Evolutionary conservation across 805 yeast genomes (phyloP).

Genomic region (Metschnikowia colocasiae): DNA sequence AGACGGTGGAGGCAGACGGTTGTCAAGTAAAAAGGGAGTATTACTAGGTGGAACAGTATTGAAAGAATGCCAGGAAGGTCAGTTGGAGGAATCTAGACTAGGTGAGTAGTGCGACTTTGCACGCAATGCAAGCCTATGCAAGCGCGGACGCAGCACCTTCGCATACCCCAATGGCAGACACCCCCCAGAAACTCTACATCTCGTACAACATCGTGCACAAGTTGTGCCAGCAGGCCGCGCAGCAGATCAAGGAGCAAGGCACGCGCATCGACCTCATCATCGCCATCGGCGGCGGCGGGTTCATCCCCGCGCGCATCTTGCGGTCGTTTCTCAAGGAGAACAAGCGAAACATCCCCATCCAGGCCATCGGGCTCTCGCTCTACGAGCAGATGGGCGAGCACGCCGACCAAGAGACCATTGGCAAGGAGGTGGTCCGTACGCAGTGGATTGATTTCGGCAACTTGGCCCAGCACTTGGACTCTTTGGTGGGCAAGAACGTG

Average conservation of each 20-base stretch:
- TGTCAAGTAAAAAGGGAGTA: no score
- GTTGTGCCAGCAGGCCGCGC: constrained; percentile 59
- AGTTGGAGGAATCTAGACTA: no score
- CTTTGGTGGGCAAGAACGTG: constrained; percentile 64
- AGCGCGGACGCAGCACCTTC: background rate
- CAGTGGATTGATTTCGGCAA: constrained; percentile 74
- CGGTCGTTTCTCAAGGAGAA: constrained; percentile 17
- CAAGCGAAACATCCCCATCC: constrained; percentile 17
- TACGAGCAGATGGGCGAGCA: constrained; percentile 17
- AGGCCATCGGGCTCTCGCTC: constrained; percentile 19
- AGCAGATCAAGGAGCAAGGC: constrained; percentile 46
- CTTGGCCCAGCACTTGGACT: constrained; percentile 51
- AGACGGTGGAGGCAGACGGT: no score
- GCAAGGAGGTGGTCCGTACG: constrained; percentile 58
- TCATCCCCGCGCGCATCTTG: constrained; percentile 19
- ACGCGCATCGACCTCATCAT: constrained; percentile 16
- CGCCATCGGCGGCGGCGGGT: constrained; percentile 21
- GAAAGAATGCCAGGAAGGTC: no score
- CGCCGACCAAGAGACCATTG: constrained; percentile 34
- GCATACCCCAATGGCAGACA: background rate
- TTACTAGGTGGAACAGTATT: no score
- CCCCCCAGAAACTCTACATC: constrained; percentile 47
- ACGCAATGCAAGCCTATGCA: no score
- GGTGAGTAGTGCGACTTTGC: no score
- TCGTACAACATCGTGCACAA: constrained; percentile 81